phyloP scores from a whole-genome alignment of 768 basidiomycete genomes.

The Naematelia aurantialba region DNA sequence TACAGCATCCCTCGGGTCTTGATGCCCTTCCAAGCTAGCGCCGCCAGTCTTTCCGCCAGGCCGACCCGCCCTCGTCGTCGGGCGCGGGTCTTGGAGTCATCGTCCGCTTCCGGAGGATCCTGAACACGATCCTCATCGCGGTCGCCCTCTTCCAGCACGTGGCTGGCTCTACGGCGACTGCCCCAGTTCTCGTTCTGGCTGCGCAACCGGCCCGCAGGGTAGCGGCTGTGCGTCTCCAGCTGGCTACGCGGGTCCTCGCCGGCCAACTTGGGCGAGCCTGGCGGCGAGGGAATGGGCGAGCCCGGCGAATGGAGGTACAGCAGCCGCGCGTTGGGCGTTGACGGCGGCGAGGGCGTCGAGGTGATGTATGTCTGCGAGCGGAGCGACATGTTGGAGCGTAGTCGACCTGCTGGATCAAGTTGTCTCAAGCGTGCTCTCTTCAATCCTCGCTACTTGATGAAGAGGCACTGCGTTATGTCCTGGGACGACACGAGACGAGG shows the following conservation, averaged over 20 bases:
- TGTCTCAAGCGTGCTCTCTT: too few relatives aligned
- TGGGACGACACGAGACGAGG: too few relatives aligned
- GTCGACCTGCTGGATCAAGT: too few relatives aligned
- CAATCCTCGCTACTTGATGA: too few relatives aligned
- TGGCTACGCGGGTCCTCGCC: slow-evolving; percentile 1
- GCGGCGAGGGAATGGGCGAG: background rate
- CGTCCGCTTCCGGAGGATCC: too few relatives aligned
- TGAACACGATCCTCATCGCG: too few relatives aligned
- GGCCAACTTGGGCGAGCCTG: background rate
- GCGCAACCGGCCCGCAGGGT: background rate
- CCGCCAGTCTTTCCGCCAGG: background rate
- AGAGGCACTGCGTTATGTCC: too few relatives aligned
- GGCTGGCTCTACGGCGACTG: background rate
- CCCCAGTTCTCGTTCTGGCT: background rate
- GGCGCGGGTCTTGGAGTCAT: background rate
- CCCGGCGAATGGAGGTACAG: too few relatives aligned
- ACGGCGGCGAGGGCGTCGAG: background rate
- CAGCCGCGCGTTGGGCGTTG: too few relatives aligned
- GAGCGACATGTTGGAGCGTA: too few relatives aligned
- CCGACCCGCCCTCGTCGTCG: background rate
- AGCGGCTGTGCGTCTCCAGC: background rate
- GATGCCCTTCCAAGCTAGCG: background rate
- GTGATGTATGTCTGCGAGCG: background rate
- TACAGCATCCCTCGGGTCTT: background rate
- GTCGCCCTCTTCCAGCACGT: slow-evolving; percentile 5